Conservation (phyloP, 352 stramenopile species). For the Pythium brassicae region DNA sequence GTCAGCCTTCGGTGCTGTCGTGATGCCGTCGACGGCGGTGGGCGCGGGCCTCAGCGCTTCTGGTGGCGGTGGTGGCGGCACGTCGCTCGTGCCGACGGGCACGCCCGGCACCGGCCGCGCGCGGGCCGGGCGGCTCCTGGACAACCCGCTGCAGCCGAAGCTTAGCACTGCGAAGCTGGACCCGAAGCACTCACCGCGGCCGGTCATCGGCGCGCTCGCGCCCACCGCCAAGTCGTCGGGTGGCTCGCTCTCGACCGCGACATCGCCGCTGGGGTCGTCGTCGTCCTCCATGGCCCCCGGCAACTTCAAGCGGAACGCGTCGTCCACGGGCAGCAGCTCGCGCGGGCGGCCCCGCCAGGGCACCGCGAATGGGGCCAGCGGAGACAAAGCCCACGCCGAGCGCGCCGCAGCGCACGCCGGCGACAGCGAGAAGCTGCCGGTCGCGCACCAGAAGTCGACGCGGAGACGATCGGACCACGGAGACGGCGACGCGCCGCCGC, state of each 20-base stretch:
- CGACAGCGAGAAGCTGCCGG: conserved; percentile 38
- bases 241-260: not conserved
- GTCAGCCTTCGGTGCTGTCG: conserved; percentile 6
- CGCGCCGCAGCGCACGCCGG: conserved; percentile 34
- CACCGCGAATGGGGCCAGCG: conserved; percentile 14
- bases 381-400: conserved; percentile 43
- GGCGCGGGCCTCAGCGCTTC: not conserved
- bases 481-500: conserved; percentile 15
- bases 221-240: conserved; percentile 17
- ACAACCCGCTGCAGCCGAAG: conserved; percentile 44
- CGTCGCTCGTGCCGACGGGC: conserved; percentile 13
- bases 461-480: conserved; percentile 46
- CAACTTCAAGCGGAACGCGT: conserved; percentile 53
- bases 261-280: conserved; percentile 7
- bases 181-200: conserved; percentile 34
- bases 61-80: conserved; percentile 2
- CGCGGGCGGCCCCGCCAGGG: conserved; percentile 28
- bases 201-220: conserved; percentile 18
- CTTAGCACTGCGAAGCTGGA: conserved; percentile 26
- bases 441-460: conserved; percentile 40
- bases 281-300: not conserved
- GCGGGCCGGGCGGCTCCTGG: conserved; percentile 40
- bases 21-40: not conserved
- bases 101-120: conserved; percentile 28
- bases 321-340: conserved; percentile 30